Percentiles rank a stretch among this genome's conserved stretches.
Conservation (phyloP, 345 rosid genomes). For the Citrus medica region DNA sequence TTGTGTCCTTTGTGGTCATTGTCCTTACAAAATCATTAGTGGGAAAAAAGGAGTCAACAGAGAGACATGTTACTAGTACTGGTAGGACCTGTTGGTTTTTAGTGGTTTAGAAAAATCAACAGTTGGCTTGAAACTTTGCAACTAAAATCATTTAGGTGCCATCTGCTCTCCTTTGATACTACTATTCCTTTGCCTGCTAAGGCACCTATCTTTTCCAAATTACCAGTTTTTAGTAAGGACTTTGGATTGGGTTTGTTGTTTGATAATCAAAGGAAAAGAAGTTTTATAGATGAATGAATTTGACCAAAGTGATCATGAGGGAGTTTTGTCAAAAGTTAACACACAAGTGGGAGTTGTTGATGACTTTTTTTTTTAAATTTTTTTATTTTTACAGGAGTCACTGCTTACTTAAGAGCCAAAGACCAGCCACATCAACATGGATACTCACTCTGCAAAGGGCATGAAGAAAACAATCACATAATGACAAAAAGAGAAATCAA, state of each 20-base stretch:
- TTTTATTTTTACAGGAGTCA: neutral
- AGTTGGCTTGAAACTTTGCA: too few relatives aligned
- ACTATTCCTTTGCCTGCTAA: too few relatives aligned
- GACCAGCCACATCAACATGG: conserved; percentile 13
- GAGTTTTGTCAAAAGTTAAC: conserved; percentile 26
- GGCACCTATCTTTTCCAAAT: neutral
- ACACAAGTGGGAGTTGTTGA: conserved; percentile 31
- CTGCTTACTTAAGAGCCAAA: neutral
- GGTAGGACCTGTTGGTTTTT: conserved; percentile 3
- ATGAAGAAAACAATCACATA: neutral
- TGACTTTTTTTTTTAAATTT: neutral
- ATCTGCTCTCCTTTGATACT: conserved; percentile 9
- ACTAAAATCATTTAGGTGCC: conserved; percentile 1
- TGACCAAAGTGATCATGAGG: neutral
- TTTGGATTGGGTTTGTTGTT: neutral
- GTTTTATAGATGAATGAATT: neutral
- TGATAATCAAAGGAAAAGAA: neutral
- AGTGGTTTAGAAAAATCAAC: conserved; percentile 2
- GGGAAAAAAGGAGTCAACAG: neutral
- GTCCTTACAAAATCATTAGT: neutral
- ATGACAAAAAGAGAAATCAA: conserved; percentile 8
- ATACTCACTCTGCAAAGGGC: neutral
- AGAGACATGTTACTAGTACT: neutral
- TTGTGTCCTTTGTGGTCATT: neutral
- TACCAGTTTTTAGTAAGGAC: neutral